These are phyloP conservation scores for Venturia carpophila DNA, from an alignment of 2,329 filamentous ascomycete species.

Conservation along the genomic window DNA sequence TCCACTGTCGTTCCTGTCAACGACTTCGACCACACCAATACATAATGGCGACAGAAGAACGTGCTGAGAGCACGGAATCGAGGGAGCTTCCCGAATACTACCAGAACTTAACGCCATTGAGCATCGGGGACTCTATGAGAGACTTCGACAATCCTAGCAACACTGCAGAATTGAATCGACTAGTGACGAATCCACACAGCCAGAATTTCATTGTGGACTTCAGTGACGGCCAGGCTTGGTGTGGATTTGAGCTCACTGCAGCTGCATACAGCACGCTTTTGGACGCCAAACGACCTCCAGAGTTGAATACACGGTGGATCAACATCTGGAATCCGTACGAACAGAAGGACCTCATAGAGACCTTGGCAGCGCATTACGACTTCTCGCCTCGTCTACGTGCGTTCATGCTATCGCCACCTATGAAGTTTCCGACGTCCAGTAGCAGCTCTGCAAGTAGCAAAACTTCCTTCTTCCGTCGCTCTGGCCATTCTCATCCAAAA, in stretches of 20 bases:
- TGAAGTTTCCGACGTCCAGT: constrained; percentile 24
- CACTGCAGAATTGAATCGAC: constrained; percentile 39
- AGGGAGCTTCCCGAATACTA: constrained; percentile 12
- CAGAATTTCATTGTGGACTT: constrained; percentile 61
- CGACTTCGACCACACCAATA: not conserved
- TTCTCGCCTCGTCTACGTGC: constrained; percentile 60
- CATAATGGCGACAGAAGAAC: constrained; percentile 1
- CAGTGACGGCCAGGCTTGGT: constrained; percentile 46
- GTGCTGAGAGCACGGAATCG: not conserved
- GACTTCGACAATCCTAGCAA: constrained; percentile 47
- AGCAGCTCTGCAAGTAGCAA: constrained; percentile 2
- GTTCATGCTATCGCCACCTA: constrained; percentile 54
- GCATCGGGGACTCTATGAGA: constrained; percentile 20
- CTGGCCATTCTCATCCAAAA: not conserved
- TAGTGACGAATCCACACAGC: constrained; percentile 36
- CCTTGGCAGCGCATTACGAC: constrained; percentile 55
- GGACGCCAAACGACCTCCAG: constrained; percentile 37
- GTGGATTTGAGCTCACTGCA: constrained; percentile 47
- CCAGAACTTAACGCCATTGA: not conserved
- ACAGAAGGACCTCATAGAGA: constrained; percentile 49
- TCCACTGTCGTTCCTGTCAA: constrained; percentile 2
- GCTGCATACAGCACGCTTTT: constrained; percentile 37
- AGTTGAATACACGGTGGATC: constrained; percentile 60
- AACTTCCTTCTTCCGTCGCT: constrained; percentile 16
- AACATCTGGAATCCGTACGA: constrained; percentile 63